Evolutionary conservation across 2,329 filamentous ascomycete genomes (phyloP), one percentile per base, ranked within the genome.

Genomic region (Mollisia scopiformis): DNA sequence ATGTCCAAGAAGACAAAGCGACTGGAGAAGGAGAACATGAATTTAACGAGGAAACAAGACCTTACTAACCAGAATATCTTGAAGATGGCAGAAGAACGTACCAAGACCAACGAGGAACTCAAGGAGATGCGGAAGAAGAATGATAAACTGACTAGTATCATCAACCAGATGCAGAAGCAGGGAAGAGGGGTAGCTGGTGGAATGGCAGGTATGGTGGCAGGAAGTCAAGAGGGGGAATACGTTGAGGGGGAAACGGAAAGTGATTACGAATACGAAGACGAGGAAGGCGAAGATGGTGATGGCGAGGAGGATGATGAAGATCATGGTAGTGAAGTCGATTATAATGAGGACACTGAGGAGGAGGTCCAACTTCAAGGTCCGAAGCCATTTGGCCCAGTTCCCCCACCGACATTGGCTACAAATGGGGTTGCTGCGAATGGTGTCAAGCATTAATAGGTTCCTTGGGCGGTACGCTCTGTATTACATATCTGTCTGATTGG

Each of bases 1-100:
- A 98, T 98, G 93, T 97, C 93, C 0, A 97, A 97, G 80, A 98
- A 98, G 80, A 97, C 94, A 6, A 97, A 97, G 77, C 89, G 93
- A 27, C 82, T 99, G 56, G 95, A 99, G 76, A 97, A 97, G 78
- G 95, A 99, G 73, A 98, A 99, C 71, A 89, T 95, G 69, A 89
- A 86, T 19, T 84, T 97, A 55, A 96, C 92, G 67, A 87, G 94
- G 58, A 97, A 97, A 76, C 94, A 97, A 75, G 93, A 97, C 70
- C 88, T 92, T 51, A 96, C 93, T 27, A 95, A 95, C 72, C 89
- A 91, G 67, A 98, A 97, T 76, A 97, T 99, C 73, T 86, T 97
- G 61, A 91, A 95, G 73, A 97, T 98, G 94, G 95, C 94, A 3
- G 93, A 97, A 75, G 94, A 98, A 75, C 89, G 95, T 16, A 89